These are phyloP conservation scores for Geotrichum candidum DNA, from an alignment of 1,139 yeast species.

Conservation along the genomic window DNA sequence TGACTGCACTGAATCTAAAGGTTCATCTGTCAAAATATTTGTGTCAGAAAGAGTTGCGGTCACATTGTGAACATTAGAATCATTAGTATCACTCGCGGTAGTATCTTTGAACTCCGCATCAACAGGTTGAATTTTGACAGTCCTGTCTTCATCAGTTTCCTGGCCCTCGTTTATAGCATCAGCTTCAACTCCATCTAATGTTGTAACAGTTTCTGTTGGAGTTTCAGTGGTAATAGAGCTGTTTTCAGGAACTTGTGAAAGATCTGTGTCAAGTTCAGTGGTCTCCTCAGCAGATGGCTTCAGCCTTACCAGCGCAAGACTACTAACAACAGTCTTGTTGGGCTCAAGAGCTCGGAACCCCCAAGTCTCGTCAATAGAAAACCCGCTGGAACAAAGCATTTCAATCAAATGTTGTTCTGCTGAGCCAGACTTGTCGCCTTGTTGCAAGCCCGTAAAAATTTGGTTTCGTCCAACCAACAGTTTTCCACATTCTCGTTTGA, in stretches of 20 bases:
- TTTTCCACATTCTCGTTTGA: conserved; percentile 68
- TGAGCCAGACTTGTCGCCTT: conserved; percentile 54
- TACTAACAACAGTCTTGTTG: conserved; percentile 75
- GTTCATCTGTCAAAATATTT: background rate
- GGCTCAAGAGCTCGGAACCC: conserved; percentile 85
- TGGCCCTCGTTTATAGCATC: background rate
- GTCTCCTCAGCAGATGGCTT: conserved; percentile 3
- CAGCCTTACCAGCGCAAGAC: conserved; percentile 74
- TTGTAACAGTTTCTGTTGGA: background rate
- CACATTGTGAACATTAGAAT: background rate
- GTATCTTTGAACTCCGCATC: background rate
- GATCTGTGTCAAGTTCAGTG: background rate
- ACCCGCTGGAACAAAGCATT: conserved; percentile 89
- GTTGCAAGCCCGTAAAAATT: conserved; percentile 64
- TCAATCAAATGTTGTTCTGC: conserved; percentile 94
- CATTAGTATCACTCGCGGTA: background rate
- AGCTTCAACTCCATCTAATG: background rate
- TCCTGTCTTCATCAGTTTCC: background rate
- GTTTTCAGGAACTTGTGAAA: background rate
- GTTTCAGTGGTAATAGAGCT: background rate
- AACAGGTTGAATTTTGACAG: background rate
- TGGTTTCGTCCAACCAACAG: conserved; percentile 41
- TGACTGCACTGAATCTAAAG: background rate
- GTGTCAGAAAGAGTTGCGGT: background rate
- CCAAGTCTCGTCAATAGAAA: conserved; percentile 65